Conservation (phyloP, 345 rosid genomes). For the Arabidopsis suecica region DNA sequence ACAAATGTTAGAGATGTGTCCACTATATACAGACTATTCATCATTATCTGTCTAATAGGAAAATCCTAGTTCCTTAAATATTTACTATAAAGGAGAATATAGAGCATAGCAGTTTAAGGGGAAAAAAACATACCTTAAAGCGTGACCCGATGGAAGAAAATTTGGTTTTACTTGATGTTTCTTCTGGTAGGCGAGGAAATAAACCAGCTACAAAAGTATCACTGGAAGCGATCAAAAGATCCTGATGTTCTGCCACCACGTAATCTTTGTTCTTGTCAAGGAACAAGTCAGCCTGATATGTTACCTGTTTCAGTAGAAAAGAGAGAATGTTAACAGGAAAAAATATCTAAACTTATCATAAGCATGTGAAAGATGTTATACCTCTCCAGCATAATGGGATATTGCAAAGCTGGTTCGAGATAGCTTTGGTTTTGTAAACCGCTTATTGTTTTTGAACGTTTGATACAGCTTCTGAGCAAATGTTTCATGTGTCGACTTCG, state of each 20-base stretch:
- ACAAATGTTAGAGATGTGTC: conserved; percentile 9
- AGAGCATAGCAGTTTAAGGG: conserved; percentile 1
- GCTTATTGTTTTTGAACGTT: conserved; percentile 92
- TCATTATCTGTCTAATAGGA: conserved; percentile 16
- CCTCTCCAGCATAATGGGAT: conserved; percentile 99
- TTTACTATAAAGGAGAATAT: conserved; percentile 15
- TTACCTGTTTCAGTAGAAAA: conserved; percentile 60
- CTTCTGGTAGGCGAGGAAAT: conserved; percentile 89
- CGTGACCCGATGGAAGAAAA: conserved; percentile 99
- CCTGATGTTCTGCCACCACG: conserved; percentile 99
- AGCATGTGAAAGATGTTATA: conserved; percentile 44
- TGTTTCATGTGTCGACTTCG: conserved; percentile 98
- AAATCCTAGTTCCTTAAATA: background rate
- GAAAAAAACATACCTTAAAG: conserved; percentile 71
- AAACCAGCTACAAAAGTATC: conserved; percentile 79
- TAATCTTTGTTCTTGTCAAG: conserved; percentile 99
- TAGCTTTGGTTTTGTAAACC: conserved; percentile 96
- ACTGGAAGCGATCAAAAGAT: conserved; percentile 77
- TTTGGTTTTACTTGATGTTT: conserved; percentile 92
- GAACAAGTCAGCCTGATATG: conserved; percentile 89
- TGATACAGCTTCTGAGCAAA: conserved; percentile 98
- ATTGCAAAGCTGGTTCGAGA: conserved; percentile 95
- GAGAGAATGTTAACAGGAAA: conserved; percentile 30
- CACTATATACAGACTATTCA: conserved; percentile 22
- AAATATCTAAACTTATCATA: conserved; percentile 27